phyloP scores from a whole-genome alignment of 352 stramenopile species.

The Pythium phragmitis region DNA sequence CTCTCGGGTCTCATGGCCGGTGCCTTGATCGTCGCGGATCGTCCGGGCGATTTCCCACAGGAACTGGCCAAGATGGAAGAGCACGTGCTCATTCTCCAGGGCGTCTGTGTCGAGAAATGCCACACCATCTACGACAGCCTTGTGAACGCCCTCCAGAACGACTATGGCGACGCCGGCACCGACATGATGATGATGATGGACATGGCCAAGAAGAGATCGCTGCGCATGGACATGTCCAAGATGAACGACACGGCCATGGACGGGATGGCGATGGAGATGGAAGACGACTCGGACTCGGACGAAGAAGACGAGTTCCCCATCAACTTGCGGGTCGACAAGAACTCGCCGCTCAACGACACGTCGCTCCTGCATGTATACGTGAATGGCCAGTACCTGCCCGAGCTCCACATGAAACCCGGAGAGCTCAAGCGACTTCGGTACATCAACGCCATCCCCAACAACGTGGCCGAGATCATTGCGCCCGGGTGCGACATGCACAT shows the following conservation, averaged over 20 bases:
- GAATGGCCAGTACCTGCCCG: slow-evolving; percentile 72
- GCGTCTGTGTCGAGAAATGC: slow-evolving; percentile 69
- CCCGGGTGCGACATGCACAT: slow-evolving; percentile 57
- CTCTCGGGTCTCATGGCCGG: slow-evolving; percentile 75
- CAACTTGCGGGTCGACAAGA: slow-evolving; percentile 39
- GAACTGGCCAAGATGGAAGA: slow-evolving; percentile 63
- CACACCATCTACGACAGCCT: slow-evolving; percentile 59
- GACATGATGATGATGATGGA: slow-evolving; percentile 26
- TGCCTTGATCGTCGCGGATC: slow-evolving; percentile 60
- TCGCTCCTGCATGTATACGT: slow-evolving; percentile 70
- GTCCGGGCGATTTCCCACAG: slow-evolving; percentile 46
- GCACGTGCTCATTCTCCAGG: slow-evolving; percentile 63
- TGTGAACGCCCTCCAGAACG: slow-evolving; percentile 56
- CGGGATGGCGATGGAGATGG: slow-evolving; percentile 22
- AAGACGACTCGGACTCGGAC: slow-evolving; percentile 16
- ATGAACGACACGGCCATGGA: slow-evolving; percentile 20
- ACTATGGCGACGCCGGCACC: slow-evolving; percentile 31
- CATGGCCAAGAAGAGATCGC: slow-evolving; percentile 23
- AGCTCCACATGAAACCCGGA: slow-evolving; percentile 42
- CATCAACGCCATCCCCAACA: slow-evolving; percentile 83
- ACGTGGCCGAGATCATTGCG: slow-evolving; percentile 64
- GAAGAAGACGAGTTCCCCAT: slow-evolving; percentile 38
- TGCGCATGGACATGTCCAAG: slow-evolving; percentile 14
- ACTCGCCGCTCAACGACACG: slow-evolving; percentile 65
- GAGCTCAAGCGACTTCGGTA: slow-evolving; percentile 70